A percentile compares a stretch with the other conserved stretches of the same genome.
These are phyloP conservation scores for Chrysopogon serrulatus DNA, from an alignment of 176 grass and related monocot species.

Conservation along the genomic window DNA sequence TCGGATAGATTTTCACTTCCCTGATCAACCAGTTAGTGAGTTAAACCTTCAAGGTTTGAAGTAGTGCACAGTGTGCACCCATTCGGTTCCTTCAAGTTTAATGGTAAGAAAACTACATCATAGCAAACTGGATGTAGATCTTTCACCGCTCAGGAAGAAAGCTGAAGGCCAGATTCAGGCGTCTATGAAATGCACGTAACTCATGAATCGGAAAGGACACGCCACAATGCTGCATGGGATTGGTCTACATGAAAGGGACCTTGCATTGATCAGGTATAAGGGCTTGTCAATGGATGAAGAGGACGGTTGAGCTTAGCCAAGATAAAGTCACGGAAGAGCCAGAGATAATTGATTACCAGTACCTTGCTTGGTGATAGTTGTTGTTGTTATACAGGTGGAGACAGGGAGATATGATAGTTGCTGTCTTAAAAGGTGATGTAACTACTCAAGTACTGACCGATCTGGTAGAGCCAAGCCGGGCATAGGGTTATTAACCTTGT, in stretches of 20 bases:
- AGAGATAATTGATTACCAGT: constrained; percentile 2
- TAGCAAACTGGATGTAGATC: constrained; percentile 9
- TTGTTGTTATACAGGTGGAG: constrained; percentile 16
- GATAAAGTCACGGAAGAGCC: neutral
- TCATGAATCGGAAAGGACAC: neutral
- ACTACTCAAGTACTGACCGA: constrained; percentile 8
- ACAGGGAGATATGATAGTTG: constrained; percentile 14
- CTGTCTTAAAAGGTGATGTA: constrained; percentile 23
- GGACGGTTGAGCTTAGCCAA: constrained; percentile 7
- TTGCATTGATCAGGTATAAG: constrained; percentile 18
- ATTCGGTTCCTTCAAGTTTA: neutral
- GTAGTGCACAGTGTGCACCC: neutral
- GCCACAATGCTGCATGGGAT: neutral
- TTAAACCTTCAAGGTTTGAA: neutral
- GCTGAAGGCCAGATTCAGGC: neutral
- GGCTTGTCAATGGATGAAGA: constrained; percentile 16
- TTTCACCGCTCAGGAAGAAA: constrained; percentile 34
- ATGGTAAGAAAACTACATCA: neutral
- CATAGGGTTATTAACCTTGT: constrained; percentile 10
- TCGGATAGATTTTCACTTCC: neutral
- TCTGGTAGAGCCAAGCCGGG: constrained; percentile 12
- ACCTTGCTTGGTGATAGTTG: constrained; percentile 8
- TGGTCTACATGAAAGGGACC: constrained; percentile 17
- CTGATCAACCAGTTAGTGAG: neutral
- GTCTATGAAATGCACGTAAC: neutral